phyloP scores from a whole-genome alignment of 179 eudicot genomes.

The Camellia oleifera region DNA sequence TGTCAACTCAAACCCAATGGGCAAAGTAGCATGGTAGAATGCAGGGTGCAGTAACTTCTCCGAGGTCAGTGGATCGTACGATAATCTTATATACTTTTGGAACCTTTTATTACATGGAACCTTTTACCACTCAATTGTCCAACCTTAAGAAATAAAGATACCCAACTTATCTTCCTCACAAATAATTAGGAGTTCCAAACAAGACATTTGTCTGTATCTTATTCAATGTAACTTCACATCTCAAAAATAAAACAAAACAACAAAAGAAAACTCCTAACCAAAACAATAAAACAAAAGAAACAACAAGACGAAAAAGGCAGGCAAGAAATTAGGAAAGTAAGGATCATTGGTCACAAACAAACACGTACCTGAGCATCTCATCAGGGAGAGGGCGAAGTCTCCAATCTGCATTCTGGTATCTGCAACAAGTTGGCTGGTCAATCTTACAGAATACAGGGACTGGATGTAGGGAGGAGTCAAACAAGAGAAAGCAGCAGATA shows the following conservation, averaged over 20 bases:
- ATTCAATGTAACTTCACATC: neutral
- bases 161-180: slow-evolving; percentile 1
- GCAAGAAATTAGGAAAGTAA: neutral
- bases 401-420: slow-evolving; percentile 99
- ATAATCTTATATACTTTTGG: too few species aligned
- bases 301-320: neutral
- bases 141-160: neutral
- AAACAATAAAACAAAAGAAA: neutral
- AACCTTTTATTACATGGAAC: too few species aligned
- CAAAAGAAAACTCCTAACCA: neutral
- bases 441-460: neutral
- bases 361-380: slow-evolving; percentile 77
- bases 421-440: slow-evolving; percentile 33
- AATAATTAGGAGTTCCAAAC: slow-evolving; percentile 1
- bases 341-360: neutral
- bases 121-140: too few species aligned
- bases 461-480: neutral
- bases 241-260: neutral
- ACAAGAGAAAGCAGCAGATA: neutral
- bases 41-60: too few species aligned
- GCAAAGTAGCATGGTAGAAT: too few species aligned
- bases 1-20: too few species aligned
- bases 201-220: neutral
- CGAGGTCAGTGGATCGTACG: too few species aligned
- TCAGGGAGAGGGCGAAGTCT: slow-evolving; percentile 89